These are phyloP conservation scores for Talaromyces thailandensis DNA, from an alignment of 495 filamentous ascomycete species.

Conservation along the genomic window DNA sequence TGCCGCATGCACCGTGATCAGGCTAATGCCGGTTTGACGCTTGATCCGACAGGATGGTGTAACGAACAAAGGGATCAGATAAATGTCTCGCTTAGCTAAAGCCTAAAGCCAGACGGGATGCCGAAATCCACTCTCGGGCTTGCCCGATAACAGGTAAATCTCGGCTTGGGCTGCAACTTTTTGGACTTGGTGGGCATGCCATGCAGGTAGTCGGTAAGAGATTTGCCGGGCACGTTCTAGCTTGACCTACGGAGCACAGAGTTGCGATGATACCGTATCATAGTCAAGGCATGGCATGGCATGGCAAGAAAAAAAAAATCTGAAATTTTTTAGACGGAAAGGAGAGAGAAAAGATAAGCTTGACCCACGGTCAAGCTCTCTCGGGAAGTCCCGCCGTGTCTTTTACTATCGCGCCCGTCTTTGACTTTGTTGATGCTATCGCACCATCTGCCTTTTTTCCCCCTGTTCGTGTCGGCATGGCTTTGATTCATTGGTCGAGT, in stretches of 20 bases:
- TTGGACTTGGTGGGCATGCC: neutral
- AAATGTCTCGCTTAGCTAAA: neutral
- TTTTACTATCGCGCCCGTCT: slow-evolving; percentile 3
- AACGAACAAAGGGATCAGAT: neutral
- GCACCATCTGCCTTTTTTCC: neutral
- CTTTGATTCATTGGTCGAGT: neutral
- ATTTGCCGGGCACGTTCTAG: neutral
- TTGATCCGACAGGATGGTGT: neutral
- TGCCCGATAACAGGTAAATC: neutral
- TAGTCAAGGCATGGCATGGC: neutral
- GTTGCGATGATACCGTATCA: neutral
- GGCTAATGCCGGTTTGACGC: neutral
- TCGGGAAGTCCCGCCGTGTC: slow-evolving; percentile 4
- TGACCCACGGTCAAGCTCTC: neutral
- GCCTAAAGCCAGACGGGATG: neutral
- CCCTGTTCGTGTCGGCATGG: neutral
- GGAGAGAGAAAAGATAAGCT: neutral
- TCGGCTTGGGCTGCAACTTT: neutral
- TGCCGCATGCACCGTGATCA: neutral
- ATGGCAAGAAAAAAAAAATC: neutral
- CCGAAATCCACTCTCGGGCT: neutral
- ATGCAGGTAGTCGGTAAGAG: neutral
- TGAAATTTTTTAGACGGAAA: neutral
- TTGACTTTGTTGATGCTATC: neutral
- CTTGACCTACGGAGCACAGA: neutral